These are phyloP conservation scores for Scenedesmus sp. DNA, from an alignment of 163 green algal species.

Conservation along the genomic window DNA sequence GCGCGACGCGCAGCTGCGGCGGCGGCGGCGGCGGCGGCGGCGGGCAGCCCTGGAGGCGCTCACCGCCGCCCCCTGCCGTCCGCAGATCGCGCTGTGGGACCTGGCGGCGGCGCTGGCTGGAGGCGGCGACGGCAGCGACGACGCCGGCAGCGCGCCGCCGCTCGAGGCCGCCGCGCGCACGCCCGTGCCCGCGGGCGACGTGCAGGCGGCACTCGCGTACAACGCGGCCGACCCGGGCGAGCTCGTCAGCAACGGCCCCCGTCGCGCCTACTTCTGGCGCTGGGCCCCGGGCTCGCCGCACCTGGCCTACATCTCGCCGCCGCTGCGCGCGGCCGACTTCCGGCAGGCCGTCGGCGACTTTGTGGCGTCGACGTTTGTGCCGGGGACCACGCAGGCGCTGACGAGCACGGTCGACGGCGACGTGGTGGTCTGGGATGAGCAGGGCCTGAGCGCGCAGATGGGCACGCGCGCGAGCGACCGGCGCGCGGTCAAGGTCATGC, in stretches of 20 bases:
- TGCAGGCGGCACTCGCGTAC: conserved; percentile 66
- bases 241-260: conserved; percentile 74
- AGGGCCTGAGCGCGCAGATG: conserved; percentile 64
- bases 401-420: conserved; percentile 77
- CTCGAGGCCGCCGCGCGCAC: conserved; percentile 44
- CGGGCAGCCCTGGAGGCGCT: too few relatives aligned
- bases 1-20: background rate
- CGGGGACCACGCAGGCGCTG: conserved; percentile 63
- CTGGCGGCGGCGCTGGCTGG: too few relatives aligned
- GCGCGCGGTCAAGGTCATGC: conserved; percentile 78
- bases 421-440: conserved; percentile 83
- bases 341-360: conserved; percentile 78
- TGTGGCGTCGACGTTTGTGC: conserved; percentile 70
- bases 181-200: conserved; percentile 66
- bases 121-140: too few relatives aligned
- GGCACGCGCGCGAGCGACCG: conserved; percentile 63
- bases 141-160: too few relatives aligned
- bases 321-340: conserved; percentile 74
- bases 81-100: conserved; percentile 38
- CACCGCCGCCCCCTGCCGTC: too few relatives aligned
- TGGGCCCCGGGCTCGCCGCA: background rate
- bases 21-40: conserved; percentile 1
- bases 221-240: conserved; percentile 65
- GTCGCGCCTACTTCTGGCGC: conserved; percentile 77
- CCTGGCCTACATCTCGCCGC: conserved; percentile 75